Evolutionary conservation across 108 stramenopile genomes (phyloP).

Genomic region (Nitzschia palea): DNA sequence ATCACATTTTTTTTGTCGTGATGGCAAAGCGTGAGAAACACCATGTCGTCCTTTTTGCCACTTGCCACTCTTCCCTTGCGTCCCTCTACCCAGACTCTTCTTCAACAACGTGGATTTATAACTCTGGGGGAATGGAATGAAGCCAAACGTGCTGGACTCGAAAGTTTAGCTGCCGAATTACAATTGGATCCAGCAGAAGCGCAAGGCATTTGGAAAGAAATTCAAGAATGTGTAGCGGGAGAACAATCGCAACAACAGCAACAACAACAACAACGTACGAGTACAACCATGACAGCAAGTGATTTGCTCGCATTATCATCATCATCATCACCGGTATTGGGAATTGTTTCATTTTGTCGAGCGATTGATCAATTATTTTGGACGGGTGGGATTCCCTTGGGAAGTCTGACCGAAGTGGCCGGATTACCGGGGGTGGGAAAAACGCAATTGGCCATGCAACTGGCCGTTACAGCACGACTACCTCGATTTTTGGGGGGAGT

Average conservation of each 20-base stretch:
- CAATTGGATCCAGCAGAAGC: slow-evolving; percentile 31
- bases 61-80: slow-evolving; percentile 64
- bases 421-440: slow-evolving; percentile 94
- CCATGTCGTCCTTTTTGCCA: slow-evolving; percentile 30
- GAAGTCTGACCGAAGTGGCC: slow-evolving; percentile 88
- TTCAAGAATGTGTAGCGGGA: slow-evolving; percentile 27
- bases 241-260: background rate
- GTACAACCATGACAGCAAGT: background rate
- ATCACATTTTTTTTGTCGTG: too few species aligned
- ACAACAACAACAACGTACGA: background rate
- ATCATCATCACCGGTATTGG: background rate
- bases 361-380: slow-evolving; percentile 76
- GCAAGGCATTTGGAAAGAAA: slow-evolving; percentile 32
- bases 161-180: slow-evolving; percentile 51
- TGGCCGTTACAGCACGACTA: slow-evolving; percentile 85
- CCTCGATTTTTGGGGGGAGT: slow-evolving; percentile 86
- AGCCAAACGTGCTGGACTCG: slow-evolving; percentile 33
- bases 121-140: slow-evolving; percentile 56
- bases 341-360: slow-evolving; percentile 79
- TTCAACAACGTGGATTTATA: slow-evolving; percentile 64
- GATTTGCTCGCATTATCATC: background rate
- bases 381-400: slow-evolving; percentile 83
- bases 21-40: too few species aligned
- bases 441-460: slow-evolving; percentile 94
- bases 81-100: slow-evolving; percentile 62